A percentile compares a stretch with the other conserved stretches of the same genome.
These are phyloP conservation scores for Pleurotus platypus DNA, from an alignment of 768 basidiomycete species.

Conservation along the genomic window DNA sequence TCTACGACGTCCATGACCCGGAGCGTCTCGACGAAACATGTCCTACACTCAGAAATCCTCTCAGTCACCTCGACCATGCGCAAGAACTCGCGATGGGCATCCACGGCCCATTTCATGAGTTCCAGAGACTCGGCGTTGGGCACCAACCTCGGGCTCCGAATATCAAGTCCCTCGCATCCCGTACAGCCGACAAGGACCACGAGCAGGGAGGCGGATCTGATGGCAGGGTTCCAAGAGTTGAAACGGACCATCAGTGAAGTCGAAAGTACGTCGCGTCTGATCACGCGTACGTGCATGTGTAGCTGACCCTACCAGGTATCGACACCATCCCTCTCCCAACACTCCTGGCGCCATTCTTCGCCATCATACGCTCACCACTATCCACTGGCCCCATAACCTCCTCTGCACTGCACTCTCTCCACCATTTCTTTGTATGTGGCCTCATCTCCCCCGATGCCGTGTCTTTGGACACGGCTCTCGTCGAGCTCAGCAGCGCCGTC, in stretches of 20 bases:
- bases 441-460: slow-evolving; percentile 59
- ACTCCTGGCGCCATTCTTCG: slow-evolving; percentile 85
- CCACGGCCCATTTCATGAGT: slow-evolving; percentile 58
- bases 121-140: slow-evolving; percentile 67
- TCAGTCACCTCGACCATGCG: slow-evolving; percentile 95
- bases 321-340: slow-evolving; percentile 50
- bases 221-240: slow-evolving; percentile 86
- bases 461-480: slow-evolving; percentile 62
- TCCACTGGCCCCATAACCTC: slow-evolving; percentile 98
- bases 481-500: slow-evolving; percentile 83
- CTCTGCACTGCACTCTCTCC: slow-evolving; percentile 83
- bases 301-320: slow-evolving; percentile 45
- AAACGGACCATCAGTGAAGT: slow-evolving; percentile 69
- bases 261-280: slow-evolving; percentile 42
- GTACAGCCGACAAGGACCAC: slow-evolving; percentile 34
- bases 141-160: slow-evolving; percentile 69
- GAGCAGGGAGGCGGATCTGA: slow-evolving; percentile 70
- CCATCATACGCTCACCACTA: slow-evolving; percentile 88
- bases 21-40: slow-evolving; percentile 63
- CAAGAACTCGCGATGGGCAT: slow-evolving; percentile 96
- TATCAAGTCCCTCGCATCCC: slow-evolving; percentile 45
- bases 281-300: not conserved
- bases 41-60: slow-evolving; percentile 87
- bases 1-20: slow-evolving; percentile 16
- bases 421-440: slow-evolving; percentile 81